Conservation (phyloP, 441 rosid species). For the Arabidopsis hybrid region DNA sequence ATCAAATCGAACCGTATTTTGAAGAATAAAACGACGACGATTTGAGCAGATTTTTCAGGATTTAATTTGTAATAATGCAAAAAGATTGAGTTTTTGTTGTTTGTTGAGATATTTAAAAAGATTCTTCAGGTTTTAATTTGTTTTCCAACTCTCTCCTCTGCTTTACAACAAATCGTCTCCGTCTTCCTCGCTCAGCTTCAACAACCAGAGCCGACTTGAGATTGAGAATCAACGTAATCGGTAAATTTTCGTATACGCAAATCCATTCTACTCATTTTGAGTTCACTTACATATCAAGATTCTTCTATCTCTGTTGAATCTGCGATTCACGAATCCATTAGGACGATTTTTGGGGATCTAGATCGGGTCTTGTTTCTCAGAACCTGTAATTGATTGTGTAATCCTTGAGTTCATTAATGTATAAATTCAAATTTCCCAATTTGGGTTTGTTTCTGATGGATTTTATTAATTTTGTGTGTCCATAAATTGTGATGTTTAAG, state of each 20-base stretch:
- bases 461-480: background rate
- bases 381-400: background rate
- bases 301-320: background rate
- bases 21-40: no score
- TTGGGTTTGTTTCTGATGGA: background rate
- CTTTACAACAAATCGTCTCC: constrained; percentile 26
- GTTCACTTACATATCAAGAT: background rate
- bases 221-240: constrained; percentile 15
- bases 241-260: background rate
- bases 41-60: no score
- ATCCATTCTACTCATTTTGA: background rate
- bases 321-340: background rate
- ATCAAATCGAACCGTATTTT: no score
- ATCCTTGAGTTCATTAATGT: background rate
- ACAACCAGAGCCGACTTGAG: constrained; percentile 13
- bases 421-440: background rate
- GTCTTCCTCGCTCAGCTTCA: background rate
- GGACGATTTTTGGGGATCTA: background rate
- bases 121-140: background rate
- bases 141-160: background rate
- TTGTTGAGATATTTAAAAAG: background rate
- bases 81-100: no score
- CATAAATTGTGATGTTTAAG: constrained; percentile 20
- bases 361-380: background rate
- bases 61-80: no score